Evolutionary conservation across 176 grass and related monocot genomes (phyloP), one percentile per base, ranked within the genome.

Genomic region (Triticum monococcum): DNA sequence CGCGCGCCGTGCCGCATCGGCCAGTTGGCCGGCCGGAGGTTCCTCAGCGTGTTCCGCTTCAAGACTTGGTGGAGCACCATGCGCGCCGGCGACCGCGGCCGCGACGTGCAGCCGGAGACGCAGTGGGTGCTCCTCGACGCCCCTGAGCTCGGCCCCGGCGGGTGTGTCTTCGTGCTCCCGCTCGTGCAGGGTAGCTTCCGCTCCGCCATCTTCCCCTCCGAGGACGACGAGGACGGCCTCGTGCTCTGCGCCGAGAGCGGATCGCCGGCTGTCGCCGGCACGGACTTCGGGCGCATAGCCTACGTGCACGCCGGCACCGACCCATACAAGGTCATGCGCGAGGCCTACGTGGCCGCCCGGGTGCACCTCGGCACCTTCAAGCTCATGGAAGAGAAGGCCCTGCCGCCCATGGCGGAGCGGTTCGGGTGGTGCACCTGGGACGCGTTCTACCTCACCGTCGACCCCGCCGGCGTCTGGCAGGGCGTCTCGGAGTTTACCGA

Each of bases 351-450:
- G 17, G 92, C 86, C 20, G 87, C 90, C 3, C 31, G 83, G 11
- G 78, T 84, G 18, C 92, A 97, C 81, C 79, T 95, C 0, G 67
- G 79, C 69, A 93, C 90, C 8, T 88, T 85, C 57, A 82, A 82
- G 46, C 57, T 95, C 26, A 43, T 85, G 1, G 81, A 48, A 87
- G 87, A 96, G 66, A 93, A 96, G 86, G 66, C 79, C 4, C 31
- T 88, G 36, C 94, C 94, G 9, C 52, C 74, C 4, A 86, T 92
- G 13, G 61, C 86, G 0, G 89, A 89, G 37, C 83, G 83, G 63
- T 93, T 98, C 83, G 95, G 95, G 16, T 98, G 92, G 95, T 97
- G 95, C 87, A 97, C 95, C 1, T 97, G 95, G 95, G 95, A 97
- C 87, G 95, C 95, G 0, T 97, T 97, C 85, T 97, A 97, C 83